Base-by-base conservation (phyloP, 495 filamentous ascomycete species). In the Oidiodendron maius region DNA sequence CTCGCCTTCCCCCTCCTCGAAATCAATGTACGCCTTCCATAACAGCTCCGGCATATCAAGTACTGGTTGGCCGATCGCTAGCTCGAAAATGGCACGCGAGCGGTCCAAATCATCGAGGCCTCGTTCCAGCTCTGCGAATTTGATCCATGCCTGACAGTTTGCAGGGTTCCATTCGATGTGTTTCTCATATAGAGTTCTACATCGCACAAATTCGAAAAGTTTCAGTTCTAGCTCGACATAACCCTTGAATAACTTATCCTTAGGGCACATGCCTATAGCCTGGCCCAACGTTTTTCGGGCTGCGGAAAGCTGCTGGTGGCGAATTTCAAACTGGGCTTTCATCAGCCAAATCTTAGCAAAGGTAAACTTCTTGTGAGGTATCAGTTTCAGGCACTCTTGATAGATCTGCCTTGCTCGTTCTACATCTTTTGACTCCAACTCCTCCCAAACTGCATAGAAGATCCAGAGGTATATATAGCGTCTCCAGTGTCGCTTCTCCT, bases 11-110 rank as follows among this genome's bases (percentile, higher is more conserved):
- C 94, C 86, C 60, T 95, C 91, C 66, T 97, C 94, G 59, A 97
- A 98, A 67, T 97, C 91, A 59, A 98, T 96, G 62, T 95, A 98
- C 2, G 87, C 80, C 66, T 95, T 96, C 93, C 93, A 98, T 10
- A 98, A 68, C 48, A 96, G 68, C 67, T 98, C 93, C 3, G 93
- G 93, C 93, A 97, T 98, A 62, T 98, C 94, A n/a, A 98, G 69
- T 4, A 78, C 72, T 15, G 83, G 75, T 64, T 96, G 89, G 24
- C 79, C 74, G 53, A 96, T 83, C 12, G 87, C 91, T 10, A 98
- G 72, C 65, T 96, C 94, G 61, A 87, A 98, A 56, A 98, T 93
- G 16, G 83, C 89, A n/a, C 94, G 75, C 9, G 84, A 81, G 11
- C 93, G 81, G 9, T 94, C 89, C 12, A 89, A 63, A 57, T 98